phyloP scores from a whole-genome alignment of 2,329 filamentous ascomycete genomes.

The Dactylellina parvicollis region DNA sequence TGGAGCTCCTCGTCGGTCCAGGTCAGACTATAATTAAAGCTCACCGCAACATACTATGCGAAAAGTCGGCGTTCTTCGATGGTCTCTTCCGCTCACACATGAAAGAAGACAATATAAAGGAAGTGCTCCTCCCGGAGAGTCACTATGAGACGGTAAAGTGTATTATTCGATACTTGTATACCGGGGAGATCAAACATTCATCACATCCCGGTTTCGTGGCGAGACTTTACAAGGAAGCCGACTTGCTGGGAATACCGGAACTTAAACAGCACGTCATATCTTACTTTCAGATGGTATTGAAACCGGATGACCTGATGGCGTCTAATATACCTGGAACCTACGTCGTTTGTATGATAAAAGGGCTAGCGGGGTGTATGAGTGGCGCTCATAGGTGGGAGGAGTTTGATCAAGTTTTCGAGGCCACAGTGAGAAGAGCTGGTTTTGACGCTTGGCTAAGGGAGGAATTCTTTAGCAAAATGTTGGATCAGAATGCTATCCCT shows the following conservation, averaged over 20 bases:
- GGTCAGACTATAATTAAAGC: neutral
- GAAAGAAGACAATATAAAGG: neutral
- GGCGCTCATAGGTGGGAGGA: too few relatives aligned
- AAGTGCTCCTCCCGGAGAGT: neutral
- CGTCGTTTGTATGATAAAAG: too few relatives aligned
- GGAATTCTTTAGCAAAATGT: too few relatives aligned
- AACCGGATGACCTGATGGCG: too few relatives aligned
- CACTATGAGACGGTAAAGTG: neutral
- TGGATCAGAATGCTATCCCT: too few relatives aligned
- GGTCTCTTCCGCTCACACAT: neutral
- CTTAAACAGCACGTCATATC: neutral
- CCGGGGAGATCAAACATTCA: neutral
- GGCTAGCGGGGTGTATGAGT: too few relatives aligned
- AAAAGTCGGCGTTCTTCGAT: constrained; percentile 8
- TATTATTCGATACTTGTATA: constrained; percentile 7
- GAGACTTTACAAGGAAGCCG: constrained; percentile 5
- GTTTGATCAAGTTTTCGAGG: too few relatives aligned
- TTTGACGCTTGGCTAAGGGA: too few relatives aligned
- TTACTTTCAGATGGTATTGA: too few relatives aligned
- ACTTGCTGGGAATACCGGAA: neutral
- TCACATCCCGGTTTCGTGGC: constrained; percentile 4
- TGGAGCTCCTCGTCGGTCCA: constrained; percentile 3
- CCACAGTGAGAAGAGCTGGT: too few relatives aligned
- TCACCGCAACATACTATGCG: constrained; percentile 3
- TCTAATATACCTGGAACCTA: too few relatives aligned